Conservation (phyloP, 2,329 filamentous ascomycete genomes). For the Akanthomyces dipterigenus region DNA sequence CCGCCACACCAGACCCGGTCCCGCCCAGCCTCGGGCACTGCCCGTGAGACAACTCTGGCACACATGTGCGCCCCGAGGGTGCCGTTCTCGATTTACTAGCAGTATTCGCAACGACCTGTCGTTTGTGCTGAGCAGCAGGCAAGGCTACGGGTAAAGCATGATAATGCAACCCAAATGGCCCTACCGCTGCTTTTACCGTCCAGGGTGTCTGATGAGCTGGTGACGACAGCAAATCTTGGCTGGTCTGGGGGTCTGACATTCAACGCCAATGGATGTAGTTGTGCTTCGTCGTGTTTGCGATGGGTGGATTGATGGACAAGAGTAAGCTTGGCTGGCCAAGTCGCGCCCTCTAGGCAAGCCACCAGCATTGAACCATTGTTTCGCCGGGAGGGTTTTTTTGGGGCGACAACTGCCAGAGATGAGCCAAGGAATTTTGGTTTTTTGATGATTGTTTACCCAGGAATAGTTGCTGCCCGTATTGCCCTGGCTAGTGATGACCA, state of each 20-base stretch:
- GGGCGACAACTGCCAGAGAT: neutral
- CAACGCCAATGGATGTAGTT: neutral
- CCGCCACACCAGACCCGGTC: neutral
- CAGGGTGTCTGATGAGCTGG: neutral
- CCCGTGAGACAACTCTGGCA: conserved; percentile 1
- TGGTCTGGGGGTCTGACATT: neutral
- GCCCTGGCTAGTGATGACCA: neutral
- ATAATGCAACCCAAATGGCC: neutral
- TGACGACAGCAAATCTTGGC: neutral
- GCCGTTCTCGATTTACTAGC: neutral
- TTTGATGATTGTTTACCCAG: too few species aligned
- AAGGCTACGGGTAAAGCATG: neutral
- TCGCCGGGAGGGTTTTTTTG: neutral
- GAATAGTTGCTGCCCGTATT: too few species aligned
- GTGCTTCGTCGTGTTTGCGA: neutral
- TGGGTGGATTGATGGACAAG: neutral
- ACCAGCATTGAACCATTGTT: neutral
- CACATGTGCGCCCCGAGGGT: neutral
- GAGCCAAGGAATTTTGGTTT: too few species aligned
- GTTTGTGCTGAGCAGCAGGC: neutral
- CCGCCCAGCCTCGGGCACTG: neutral
- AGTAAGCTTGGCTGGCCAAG: neutral
- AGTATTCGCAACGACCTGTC: neutral
- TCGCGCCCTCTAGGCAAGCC: neutral
- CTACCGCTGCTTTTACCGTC: neutral